These are phyloP conservation scores for Quillaja saponaria DNA, from an alignment of 306 rosid genomes.

Conservation along the genomic window DNA sequence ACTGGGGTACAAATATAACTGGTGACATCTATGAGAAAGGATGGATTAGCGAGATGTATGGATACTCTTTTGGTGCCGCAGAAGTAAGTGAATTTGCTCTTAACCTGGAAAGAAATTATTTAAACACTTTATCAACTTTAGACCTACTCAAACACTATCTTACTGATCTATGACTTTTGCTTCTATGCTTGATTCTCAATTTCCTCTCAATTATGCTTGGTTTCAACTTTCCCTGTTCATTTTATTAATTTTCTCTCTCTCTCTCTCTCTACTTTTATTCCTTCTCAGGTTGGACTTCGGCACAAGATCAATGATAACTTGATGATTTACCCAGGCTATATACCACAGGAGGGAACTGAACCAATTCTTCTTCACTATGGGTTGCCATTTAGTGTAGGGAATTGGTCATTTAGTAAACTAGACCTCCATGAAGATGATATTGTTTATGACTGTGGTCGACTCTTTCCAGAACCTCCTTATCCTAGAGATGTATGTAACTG, in stretches of 20 bases:
- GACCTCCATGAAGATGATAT: slow-evolving; percentile 76
- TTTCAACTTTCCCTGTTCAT: slow-evolving; percentile 14
- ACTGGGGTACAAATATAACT: slow-evolving; percentile 89
- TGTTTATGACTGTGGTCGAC: slow-evolving; percentile 75
- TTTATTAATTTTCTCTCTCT: slow-evolving; percentile 10
- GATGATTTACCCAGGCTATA: slow-evolving; percentile 95
- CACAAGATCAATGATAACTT: slow-evolving; percentile 96
- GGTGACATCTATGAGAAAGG: slow-evolving; percentile 90
- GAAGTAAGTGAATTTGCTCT: slow-evolving; percentile 60
- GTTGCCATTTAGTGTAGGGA: slow-evolving; percentile 76
- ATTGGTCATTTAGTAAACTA: slow-evolving; percentile 90
- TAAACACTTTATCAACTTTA: neutral
- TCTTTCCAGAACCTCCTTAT: slow-evolving; percentile 96
- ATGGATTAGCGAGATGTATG: slow-evolving; percentile 99
- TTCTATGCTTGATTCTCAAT: neutral
- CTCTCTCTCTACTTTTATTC: neutral
- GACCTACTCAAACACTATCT: neutral
- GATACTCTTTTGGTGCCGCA: slow-evolving; percentile 97
- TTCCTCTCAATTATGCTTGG: too few relatives aligned
- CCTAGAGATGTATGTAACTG: slow-evolving; percentile 73
- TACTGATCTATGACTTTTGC: slow-evolving; percentile 10
- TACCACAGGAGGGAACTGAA: slow-evolving; percentile 72
- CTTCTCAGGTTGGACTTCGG: slow-evolving; percentile 79
- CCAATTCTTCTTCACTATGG: slow-evolving; percentile 98
- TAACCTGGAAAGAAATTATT: neutral